A percentile compares a stretch with the other conserved stretches of the same genome.
phyloP scores from a whole-genome alignment of 495 filamentous ascomycete species.

The Penicillium longicatenatum region DNA sequence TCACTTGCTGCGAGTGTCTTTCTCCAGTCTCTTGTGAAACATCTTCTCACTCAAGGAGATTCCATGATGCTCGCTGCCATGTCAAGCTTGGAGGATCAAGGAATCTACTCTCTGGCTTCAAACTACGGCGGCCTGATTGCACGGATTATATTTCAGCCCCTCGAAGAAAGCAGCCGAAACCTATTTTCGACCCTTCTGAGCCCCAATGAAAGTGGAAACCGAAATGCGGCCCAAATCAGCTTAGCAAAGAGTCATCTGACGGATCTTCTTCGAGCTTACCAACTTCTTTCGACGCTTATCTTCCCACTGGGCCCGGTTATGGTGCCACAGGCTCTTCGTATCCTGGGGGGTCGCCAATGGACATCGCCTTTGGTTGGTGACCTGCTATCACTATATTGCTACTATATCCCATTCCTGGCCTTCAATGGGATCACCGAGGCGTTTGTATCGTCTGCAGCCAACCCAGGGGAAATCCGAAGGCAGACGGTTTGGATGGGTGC shows the following conservation, averaged over 20 bases:
- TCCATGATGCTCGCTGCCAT: constrained; percentile 79
- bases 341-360: constrained; percentile 79
- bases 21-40: constrained; percentile 86
- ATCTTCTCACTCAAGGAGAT: constrained; percentile 92
- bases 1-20: constrained; percentile 74
- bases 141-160: constrained; percentile 87
- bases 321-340: constrained; percentile 66
- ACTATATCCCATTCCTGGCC: constrained; percentile 89
- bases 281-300: constrained; percentile 66
- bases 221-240: constrained; percentile 19
- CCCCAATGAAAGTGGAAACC: constrained; percentile 20
- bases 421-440: constrained; percentile 91
- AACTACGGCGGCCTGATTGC: constrained; percentile 94
- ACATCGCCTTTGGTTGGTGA: constrained; percentile 58
- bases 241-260: constrained; percentile 37
- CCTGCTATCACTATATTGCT: constrained; percentile 80
- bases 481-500: constrained; percentile 82
- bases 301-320: constrained; percentile 69
- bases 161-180: constrained; percentile 88
- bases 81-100: constrained; percentile 76
- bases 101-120: constrained; percentile 88
- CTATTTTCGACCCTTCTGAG: constrained; percentile 75
- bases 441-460: constrained; percentile 85
- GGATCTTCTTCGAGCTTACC: constrained; percentile 43
- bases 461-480: constrained; percentile 62